Evolutionary conservation across 805 yeast species (phyloP).

Genomic region (Pichia rugopelliculosa): DNA sequence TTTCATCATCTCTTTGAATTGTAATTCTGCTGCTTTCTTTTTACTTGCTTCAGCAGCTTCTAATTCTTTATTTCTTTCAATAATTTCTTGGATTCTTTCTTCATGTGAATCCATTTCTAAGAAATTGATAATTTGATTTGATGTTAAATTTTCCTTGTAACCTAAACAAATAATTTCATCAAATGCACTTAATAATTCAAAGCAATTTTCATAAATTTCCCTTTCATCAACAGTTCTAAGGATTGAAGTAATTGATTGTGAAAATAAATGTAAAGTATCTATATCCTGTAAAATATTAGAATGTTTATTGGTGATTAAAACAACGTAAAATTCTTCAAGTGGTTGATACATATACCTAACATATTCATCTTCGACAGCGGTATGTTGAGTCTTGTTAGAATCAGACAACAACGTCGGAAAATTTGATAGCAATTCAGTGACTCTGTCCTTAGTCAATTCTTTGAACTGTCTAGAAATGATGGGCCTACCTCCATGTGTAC

Average conservation of each 20-base stretch:
- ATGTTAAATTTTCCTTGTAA: slow-evolving; percentile 76
- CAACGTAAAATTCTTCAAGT: slow-evolving; percentile 85
- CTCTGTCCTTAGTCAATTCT: slow-evolving; percentile 76
- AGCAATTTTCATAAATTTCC: slow-evolving; percentile 77
- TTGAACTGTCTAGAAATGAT: slow-evolving; percentile 87
- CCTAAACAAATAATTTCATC: slow-evolving; percentile 92
- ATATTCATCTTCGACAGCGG: slow-evolving; percentile 86
- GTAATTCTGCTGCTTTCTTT: slow-evolving; percentile 86
- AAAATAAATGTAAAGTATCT: slow-evolving; percentile 79
- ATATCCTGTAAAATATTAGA: slow-evolving; percentile 93
- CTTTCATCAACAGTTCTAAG: slow-evolving; percentile 69
- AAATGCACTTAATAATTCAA: slow-evolving; percentile 83
- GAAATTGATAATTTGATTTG: slow-evolving; percentile 78
- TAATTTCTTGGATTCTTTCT: slow-evolving; percentile 96
- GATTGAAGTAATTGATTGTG: slow-evolving; percentile 71
- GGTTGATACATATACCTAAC: slow-evolving; percentile 95
- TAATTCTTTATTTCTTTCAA: slow-evolving; percentile 91
- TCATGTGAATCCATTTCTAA: slow-evolving; percentile 98
- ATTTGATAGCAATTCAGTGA: slow-evolving; percentile 75
- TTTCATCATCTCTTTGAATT: slow-evolving; percentile 65
- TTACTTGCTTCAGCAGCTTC: slow-evolving; percentile 97
- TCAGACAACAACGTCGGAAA: slow-evolving; percentile 75
- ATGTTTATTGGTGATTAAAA: slow-evolving; percentile 81
- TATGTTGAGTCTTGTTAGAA: slow-evolving; percentile 68
- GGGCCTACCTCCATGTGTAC: slow-evolving; percentile 90